Conservation (phyloP, 106 monocot genomes). For the Dactylorhiza incarnata region DNA sequence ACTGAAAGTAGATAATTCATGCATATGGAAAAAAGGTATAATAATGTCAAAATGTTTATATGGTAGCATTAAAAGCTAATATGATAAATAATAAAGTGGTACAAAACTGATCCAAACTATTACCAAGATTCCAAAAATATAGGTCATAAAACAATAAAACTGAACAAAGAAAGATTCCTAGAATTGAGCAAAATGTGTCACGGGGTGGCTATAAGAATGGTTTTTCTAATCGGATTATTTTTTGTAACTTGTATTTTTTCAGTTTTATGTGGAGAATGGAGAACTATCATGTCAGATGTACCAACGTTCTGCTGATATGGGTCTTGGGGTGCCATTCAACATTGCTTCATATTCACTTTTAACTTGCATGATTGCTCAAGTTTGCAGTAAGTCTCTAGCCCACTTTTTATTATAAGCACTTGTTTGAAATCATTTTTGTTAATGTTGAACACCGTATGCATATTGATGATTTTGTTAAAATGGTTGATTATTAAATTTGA, state of each 20-base stretch:
- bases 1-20: not conserved
- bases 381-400: constrained; percentile 18
- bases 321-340: constrained; percentile 28
- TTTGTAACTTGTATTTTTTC: not conserved
- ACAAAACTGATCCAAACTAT: not conserved
- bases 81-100: not conserved
- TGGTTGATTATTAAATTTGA: not conserved
- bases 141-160: not conserved
- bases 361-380: constrained; percentile 25
- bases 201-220: not conserved
- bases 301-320: constrained; percentile 29
- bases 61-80: not conserved
- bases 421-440: not conserved
- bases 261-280: constrained; percentile 30
- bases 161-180: not conserved
- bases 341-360: constrained; percentile 30
- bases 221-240: not conserved
- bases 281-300: constrained; percentile 27
- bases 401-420: not conserved
- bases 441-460: not conserved
- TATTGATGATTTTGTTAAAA: not conserved
- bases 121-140: not conserved
- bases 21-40: not conserved
- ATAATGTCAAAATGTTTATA: not conserved
- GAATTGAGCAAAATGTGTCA: not conserved